Evolutionary conservation across 805 yeast genomes (phyloP).

Genomic region (Torulaspora indica): DNA sequence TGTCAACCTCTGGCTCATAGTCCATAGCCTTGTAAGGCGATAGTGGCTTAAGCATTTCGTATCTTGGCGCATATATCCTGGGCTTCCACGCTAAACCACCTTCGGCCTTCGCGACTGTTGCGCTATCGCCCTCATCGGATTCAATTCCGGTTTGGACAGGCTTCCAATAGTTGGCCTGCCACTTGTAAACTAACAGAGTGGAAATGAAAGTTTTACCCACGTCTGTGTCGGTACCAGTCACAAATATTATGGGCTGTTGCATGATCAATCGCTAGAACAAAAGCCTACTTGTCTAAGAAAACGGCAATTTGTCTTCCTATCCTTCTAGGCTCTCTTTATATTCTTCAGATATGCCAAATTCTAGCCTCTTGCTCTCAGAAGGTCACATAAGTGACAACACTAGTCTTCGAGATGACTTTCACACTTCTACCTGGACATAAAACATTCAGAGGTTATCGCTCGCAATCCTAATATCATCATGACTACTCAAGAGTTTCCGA

Average conservation of each 20-base stretch:
- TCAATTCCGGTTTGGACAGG: slow-evolving; percentile 34
- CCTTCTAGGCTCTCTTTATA: not conserved
- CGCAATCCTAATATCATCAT: too few relatives aligned
- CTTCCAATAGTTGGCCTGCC: slow-evolving; percentile 34
- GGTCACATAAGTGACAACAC: not conserved
- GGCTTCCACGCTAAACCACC: slow-evolving; percentile 10
- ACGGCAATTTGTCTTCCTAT: too few relatives aligned
- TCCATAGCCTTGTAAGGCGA: slow-evolving; percentile 33
- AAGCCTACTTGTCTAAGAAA: too few relatives aligned
- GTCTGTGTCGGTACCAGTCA: slow-evolving; percentile 36
- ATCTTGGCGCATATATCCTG: slow-evolving; percentile 16
- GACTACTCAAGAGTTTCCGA: too few relatives aligned
- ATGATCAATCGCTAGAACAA: not conserved
- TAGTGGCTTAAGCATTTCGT: slow-evolving; percentile 25
- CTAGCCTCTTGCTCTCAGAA: not conserved
- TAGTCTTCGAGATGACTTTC: not conserved
- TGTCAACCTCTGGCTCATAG: slow-evolving; percentile 15
- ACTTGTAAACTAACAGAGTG: slow-evolving; percentile 24
- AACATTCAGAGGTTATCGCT: too few relatives aligned
- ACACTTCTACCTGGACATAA: not conserved
- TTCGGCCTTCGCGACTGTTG: slow-evolving; percentile 9
- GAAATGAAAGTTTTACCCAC: slow-evolving; percentile 35
- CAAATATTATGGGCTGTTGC: slow-evolving; percentile 22
- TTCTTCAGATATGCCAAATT: not conserved
- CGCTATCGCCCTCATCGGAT: slow-evolving; percentile 29